Conservation (phyloP, 805 yeast genomes). For the Spathaspora girioi region DNA sequence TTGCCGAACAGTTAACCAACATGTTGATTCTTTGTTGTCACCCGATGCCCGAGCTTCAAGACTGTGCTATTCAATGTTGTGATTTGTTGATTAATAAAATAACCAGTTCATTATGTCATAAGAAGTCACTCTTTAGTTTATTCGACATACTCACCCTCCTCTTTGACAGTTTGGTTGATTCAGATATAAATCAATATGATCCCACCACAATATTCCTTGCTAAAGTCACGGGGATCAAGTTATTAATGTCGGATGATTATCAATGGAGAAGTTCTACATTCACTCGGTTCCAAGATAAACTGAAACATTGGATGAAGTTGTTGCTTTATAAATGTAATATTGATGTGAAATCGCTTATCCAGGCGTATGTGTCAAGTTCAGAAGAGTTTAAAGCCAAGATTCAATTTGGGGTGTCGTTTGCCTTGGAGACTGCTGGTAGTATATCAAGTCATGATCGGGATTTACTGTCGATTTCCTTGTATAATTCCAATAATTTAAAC, state of each 20-base stretch:
- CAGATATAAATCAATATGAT: slow-evolving; percentile 78
- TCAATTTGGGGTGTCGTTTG: slow-evolving; percentile 84
- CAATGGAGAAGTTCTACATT: slow-evolving; percentile 72
- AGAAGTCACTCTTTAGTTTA: slow-evolving; percentile 66
- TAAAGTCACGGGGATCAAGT: slow-evolving; percentile 40
- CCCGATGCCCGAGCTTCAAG: slow-evolving; percentile 69
- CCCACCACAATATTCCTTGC: slow-evolving; percentile 68
- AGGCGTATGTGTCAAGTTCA: slow-evolving; percentile 59
- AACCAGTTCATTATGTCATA: slow-evolving; percentile 80
- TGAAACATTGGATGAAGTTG: slow-evolving; percentile 64
- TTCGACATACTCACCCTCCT: slow-evolving; percentile 76
- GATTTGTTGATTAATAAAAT: slow-evolving; percentile 59
- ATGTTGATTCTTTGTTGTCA: slow-evolving; percentile 74
- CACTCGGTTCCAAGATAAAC: slow-evolving; percentile 51
- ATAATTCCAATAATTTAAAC: slow-evolving; percentile 38
- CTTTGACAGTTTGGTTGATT: slow-evolving; percentile 78
- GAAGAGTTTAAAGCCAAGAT: slow-evolving; percentile 27
- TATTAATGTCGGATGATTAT: slow-evolving; percentile 70
- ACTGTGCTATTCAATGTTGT: slow-evolving; percentile 74
- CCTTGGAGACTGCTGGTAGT: slow-evolving; percentile 80
- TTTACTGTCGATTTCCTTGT: slow-evolving; percentile 44
- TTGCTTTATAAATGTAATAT: slow-evolving; percentile 58
- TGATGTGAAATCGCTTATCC: slow-evolving; percentile 77
- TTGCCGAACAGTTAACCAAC: slow-evolving; percentile 65
- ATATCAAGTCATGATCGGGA: slow-evolving; percentile 68